Evolutionary conservation across 768 basidiomycete species (phyloP).

Genomic region (Trametes punicea): DNA sequence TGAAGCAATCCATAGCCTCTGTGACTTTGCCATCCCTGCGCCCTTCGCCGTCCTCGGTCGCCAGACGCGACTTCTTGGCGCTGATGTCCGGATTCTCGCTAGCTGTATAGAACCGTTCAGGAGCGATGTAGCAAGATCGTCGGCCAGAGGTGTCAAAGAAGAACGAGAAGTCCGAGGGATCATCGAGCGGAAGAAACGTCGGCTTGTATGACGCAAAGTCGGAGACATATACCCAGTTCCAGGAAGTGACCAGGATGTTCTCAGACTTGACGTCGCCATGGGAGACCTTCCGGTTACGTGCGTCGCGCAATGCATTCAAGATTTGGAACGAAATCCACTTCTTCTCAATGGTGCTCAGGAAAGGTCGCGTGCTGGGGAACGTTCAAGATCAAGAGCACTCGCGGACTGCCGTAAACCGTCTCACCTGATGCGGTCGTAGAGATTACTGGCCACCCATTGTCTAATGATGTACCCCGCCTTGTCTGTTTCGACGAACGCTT

Average conservation of each 20-base stretch:
- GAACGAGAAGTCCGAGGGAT: conserved; percentile 96
- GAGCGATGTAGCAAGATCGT: conserved; percentile 93
- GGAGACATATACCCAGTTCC: conserved; percentile 92
- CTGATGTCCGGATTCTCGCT: conserved; percentile 62
- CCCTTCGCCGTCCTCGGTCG: conserved; percentile 53
- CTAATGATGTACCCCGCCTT: conserved; percentile 93
- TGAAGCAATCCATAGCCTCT: conserved; percentile 97
- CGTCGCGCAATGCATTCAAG: conserved; percentile 77
- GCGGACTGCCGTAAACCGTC: conserved; percentile 22
- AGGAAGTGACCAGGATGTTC: conserved; percentile 94
- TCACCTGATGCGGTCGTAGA: conserved; percentile 97
- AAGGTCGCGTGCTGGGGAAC: conserved; percentile 81
- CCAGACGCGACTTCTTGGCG: conserved; percentile 57
- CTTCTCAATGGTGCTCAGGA: conserved; percentile 88
- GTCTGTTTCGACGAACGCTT: conserved; percentile 89
- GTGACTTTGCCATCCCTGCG: conserved; percentile 81
- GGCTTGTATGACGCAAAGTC: conserved; percentile 97
- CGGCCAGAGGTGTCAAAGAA: conserved; percentile 95
- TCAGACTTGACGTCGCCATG: conserved; percentile 99
- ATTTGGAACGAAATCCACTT: conserved; percentile 98
- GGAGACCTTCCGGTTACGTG: conserved; percentile 80
- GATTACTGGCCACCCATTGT: conserved; percentile 91
- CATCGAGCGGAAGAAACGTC: conserved; percentile 90
- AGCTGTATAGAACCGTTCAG: conserved; percentile 89
- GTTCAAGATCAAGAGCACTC: neutral